phyloP scores from a whole-genome alignment of 805 yeast genomes.

The Ogataea philodendri region DNA sequence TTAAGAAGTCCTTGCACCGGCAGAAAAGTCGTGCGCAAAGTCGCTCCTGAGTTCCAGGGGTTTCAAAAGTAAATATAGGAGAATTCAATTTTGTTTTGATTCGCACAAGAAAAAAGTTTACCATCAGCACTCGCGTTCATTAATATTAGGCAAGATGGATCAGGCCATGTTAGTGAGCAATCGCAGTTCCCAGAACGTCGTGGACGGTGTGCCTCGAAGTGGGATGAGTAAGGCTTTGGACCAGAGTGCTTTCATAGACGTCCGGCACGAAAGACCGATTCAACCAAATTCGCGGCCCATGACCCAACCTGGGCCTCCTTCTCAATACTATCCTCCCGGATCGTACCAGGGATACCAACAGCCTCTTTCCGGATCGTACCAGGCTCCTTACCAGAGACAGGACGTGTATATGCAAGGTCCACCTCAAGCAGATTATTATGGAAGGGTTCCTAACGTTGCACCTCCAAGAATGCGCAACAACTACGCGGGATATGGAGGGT shows the following conservation, averaged over 20 bases:
- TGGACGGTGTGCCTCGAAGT: constrained; percentile 26
- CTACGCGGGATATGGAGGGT: constrained; percentile 3
- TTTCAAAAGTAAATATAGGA: constrained; percentile 6
- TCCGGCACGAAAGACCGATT: constrained; percentile 41
- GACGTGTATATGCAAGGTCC: constrained; percentile 10
- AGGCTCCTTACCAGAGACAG: constrained; percentile 3
- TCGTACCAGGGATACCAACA: constrained; percentile 9
- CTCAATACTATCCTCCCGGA: constrained; percentile 3
- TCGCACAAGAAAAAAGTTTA: constrained; percentile 7
- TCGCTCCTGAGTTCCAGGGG: constrained; percentile 1
- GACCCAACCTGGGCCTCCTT: constrained; percentile 11
- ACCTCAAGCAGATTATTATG: constrained; percentile 13
- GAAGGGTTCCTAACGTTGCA: constrained; percentile 2
- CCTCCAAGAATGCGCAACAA: constrained; percentile 3
- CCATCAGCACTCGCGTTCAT: constrained; percentile 10
- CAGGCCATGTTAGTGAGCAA: constrained; percentile 13
- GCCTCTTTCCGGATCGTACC: constrained; percentile 6
- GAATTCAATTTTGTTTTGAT: constrained; percentile 9
- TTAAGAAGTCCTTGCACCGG: constrained; percentile 8
- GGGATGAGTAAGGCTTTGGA: constrained; percentile 38
- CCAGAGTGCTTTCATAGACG: constrained; percentile 45
- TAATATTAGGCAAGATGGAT: constrained; percentile 11
- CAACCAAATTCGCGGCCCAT: constrained; percentile 9
- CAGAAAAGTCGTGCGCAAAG: constrained; percentile 3
- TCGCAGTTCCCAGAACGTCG: constrained; percentile 12